A percentile compares a stretch with the other conserved stretches of the same genome.
Conservation (phyloP, 2,329 filamentous ascomycete species). For the Xylariales sp. region DNA sequence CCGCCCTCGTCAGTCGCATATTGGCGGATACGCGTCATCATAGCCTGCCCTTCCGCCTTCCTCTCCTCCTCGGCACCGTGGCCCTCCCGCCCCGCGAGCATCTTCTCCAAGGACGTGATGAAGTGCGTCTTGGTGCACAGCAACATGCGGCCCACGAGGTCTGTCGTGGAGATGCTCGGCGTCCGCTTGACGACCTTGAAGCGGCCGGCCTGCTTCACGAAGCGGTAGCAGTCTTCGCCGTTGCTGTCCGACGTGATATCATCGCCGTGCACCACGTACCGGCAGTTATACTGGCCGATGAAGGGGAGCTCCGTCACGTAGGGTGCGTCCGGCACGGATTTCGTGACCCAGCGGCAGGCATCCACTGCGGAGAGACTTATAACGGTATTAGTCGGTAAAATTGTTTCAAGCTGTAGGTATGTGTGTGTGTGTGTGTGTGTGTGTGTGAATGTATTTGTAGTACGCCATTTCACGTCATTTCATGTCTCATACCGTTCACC, state of each 20-base stretch:
- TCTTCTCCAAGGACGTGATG: slow-evolving; percentile 79
- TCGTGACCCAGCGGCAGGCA: slow-evolving; percentile 94
- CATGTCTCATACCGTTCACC: slow-evolving; percentile 74
- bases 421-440: slow-evolving; percentile 1
- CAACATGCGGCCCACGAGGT: slow-evolving; percentile 97
- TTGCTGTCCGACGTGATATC: slow-evolving; percentile 95
- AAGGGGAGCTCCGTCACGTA: slow-evolving; percentile 95
- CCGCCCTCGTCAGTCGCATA: slow-evolving; percentile 92
- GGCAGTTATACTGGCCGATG: slow-evolving; percentile 95
- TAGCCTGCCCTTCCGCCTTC: slow-evolving; percentile 70
- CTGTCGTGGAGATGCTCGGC: slow-evolving; percentile 95
- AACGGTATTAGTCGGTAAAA: slow-evolving; percentile 42
- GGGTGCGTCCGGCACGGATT: slow-evolving; percentile 84
- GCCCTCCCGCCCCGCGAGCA: slow-evolving; percentile 78
- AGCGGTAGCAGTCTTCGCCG: slow-evolving; percentile 97
- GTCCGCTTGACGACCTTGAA: slow-evolving; percentile 98
- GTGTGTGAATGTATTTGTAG: neutral
- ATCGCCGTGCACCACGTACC: slow-evolving; percentile 95
- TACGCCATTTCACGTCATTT: neutral
- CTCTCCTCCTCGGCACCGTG: slow-evolving; percentile 75
- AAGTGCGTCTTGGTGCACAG: slow-evolving; percentile 96
- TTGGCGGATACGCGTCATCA: slow-evolving; percentile 80
- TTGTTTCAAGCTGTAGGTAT: neutral
- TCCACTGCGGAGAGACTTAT: slow-evolving; percentile 85
- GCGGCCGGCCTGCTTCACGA: slow-evolving; percentile 90